Conservation (phyloP, 2,329 filamentous ascomycete species). For the Ophiocordyceps unilateralis region DNA sequence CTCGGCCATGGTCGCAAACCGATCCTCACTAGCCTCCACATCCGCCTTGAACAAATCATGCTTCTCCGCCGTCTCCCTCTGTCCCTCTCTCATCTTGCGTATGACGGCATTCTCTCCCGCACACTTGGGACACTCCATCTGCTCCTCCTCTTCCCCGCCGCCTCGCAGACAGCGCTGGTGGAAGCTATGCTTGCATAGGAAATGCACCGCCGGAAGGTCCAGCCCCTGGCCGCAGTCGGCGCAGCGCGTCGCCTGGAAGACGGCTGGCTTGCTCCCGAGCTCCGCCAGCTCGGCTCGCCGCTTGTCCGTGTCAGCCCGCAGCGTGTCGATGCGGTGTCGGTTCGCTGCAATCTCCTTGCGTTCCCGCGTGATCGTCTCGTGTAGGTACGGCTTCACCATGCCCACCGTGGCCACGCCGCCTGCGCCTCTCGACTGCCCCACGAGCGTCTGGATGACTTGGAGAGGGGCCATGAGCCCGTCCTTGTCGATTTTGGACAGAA, state of each 20-base stretch:
- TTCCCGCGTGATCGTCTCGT: slow-evolving; percentile 76
- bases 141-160: slow-evolving; percentile 36
- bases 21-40: slow-evolving; percentile 58
- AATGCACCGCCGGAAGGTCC: slow-evolving; percentile 84
- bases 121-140: slow-evolving; percentile 75
- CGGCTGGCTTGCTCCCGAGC: slow-evolving; percentile 60
- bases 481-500: slow-evolving; percentile 73
- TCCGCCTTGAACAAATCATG: slow-evolving; percentile 82
- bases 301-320: slow-evolving; percentile 65
- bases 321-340: slow-evolving; percentile 63
- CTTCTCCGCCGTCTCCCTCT: slow-evolving; percentile 70
- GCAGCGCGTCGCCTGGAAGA: slow-evolving; percentile 84
- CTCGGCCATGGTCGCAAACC: slow-evolving; percentile 80
- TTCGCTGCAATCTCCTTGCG: slow-evolving; percentile 70
- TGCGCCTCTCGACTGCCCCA: slow-evolving; percentile 32
- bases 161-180: slow-evolving; percentile 68
- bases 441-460: slow-evolving; percentile 85
- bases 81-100: slow-evolving; percentile 66
- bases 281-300: slow-evolving; percentile 67
- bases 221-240: slow-evolving; percentile 62
- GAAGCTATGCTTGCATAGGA: slow-evolving; percentile 93
- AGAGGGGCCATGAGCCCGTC: slow-evolving; percentile 89
- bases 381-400: slow-evolving; percentile 85
- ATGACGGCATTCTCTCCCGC: slow-evolving; percentile 74
- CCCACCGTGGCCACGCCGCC: slow-evolving; percentile 79